Evolutionary conservation across 768 basidiomycete genomes (phyloP), one percentile per base, ranked within the genome.

Genomic region (Kwoniella europaea): DNA sequence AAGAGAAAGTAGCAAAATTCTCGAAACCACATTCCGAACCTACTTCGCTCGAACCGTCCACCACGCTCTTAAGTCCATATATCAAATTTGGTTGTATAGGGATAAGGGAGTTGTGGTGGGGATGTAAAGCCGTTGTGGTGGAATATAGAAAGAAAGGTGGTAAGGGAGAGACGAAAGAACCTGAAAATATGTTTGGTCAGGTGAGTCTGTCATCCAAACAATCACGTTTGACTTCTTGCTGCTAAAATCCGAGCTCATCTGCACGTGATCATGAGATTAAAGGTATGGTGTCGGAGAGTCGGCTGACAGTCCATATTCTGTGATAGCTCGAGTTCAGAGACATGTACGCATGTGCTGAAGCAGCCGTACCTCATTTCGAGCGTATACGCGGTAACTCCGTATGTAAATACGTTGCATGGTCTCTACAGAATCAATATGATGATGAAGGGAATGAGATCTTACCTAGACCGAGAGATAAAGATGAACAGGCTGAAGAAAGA

Each of bases 61-160:
- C 82, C 15, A 84, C 84, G 3, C 62, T 82, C 10, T 67, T 84
- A 6, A 73, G 70, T 50, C 83, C 81, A 2, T 82, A 83, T 69
- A 63, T 82, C 65, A 85, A 84, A 65, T 85, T 85, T 60, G 85
- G 85, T 20, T 83, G 82, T 66, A 65, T 85, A 12, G 81, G 82
- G 35, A 74, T 84, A 1, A 64, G 85, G 10, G 80, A 80, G 65
- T 75, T 85, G 42, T 85, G 82, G 76, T 84, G 83, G 83, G 74
- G 76, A 1, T 76, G 78, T 29, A 76, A 82, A 50, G 69, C 75
- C 9, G 76, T 81, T 13, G 79, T 82, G 41, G 76, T 74, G 12
- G 54, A 70, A 20, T 82, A 71, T 65, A 71, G 70, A 53, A 74
- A 76, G 64, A 46, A 58, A 9, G 71, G 71, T 16, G 71, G 68